Percentiles rank a stretch among this genome's conserved stretches.
Evolutionary conservation across 2,329 filamentous ascomycete species (phyloP).

Genomic region (Fusarium stilboides): DNA sequence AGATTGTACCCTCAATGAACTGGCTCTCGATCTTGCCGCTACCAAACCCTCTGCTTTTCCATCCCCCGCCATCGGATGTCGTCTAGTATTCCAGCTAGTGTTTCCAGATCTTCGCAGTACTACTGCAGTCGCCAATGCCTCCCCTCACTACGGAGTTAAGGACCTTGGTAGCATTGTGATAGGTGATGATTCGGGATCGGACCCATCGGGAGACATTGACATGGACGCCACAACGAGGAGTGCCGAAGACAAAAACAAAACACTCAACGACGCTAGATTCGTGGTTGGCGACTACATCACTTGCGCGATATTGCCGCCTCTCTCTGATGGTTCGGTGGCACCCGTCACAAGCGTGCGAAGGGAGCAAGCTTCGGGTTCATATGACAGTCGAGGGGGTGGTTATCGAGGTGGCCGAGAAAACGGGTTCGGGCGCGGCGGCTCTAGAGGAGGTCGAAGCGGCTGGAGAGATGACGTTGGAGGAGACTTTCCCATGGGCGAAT

Average conservation of each 20-base stretch:
- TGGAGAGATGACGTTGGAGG: constrained; percentile 58
- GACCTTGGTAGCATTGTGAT: constrained; percentile 89
- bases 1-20: constrained; percentile 83
- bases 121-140: constrained; percentile 45
- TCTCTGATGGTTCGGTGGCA: constrained; percentile 81
- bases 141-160: constrained; percentile 78
- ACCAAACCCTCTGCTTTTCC: constrained; percentile 78
- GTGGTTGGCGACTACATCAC: constrained; percentile 92
- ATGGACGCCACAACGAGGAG: constrained; percentile 52
- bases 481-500: constrained; percentile 69
- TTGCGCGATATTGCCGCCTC: constrained; percentile 83
- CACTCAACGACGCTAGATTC: constrained; percentile 82
- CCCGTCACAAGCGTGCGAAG: constrained; percentile 64
- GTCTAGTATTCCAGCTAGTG: constrained; percentile 89
- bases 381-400: constrained; percentile 43
- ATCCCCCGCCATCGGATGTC: constrained; percentile 81
- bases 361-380: constrained; percentile 41
- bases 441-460: constrained; percentile 56
- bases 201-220: constrained; percentile 58
- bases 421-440: constrained; percentile 54
- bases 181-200: constrained; percentile 67
- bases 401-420: constrained; percentile 50
- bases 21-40: constrained; percentile 81
- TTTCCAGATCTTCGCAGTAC: constrained; percentile 78
- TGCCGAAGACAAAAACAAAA: constrained; percentile 77